Conservation (phyloP, 169 alveolate genomes). For the Plasmodium coatneyi region DNA sequence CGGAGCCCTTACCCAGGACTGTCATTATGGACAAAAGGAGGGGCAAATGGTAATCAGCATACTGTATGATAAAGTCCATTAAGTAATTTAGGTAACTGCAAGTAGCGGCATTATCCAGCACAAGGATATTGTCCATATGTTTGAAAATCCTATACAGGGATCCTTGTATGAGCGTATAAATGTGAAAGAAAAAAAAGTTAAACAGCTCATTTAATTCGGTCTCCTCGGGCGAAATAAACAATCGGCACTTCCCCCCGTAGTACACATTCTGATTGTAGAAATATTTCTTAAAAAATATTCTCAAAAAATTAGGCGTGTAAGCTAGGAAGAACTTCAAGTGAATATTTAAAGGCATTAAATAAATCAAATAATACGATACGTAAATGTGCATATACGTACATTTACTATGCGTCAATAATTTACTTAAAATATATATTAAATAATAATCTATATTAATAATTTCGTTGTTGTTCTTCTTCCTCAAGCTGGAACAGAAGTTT, state of each 20-base stretch:
- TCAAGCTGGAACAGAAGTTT: constrained; percentile 32
- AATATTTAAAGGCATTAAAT: constrained; percentile 69
- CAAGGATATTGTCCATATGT: constrained; percentile 6
- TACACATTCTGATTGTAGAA: constrained; percentile 51
- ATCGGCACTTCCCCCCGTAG: neutral
- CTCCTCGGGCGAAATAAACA: constrained; percentile 19
- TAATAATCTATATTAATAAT: constrained; percentile 66
- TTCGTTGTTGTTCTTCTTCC: constrained; percentile 60
- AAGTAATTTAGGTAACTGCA: constrained; percentile 36
- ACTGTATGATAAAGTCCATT: constrained; percentile 23
- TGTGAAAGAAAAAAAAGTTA: constrained; percentile 64
- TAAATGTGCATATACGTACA: constrained; percentile 73
- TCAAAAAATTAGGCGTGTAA: constrained; percentile 53
- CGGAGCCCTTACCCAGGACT: neutral
- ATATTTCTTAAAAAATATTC: constrained; percentile 62
- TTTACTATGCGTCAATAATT: constrained; percentile 67
- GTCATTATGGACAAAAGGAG: constrained; percentile 33
- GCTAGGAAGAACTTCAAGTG: constrained; percentile 65
- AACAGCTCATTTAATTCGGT: constrained; percentile 52
- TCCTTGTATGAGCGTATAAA: constrained; percentile 71
- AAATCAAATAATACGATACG: constrained; percentile 52
- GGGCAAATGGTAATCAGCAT: constrained; percentile 72
- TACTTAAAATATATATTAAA: constrained; percentile 49
- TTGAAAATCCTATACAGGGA: constrained; percentile 44
- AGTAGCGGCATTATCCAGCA: constrained; percentile 13